These are phyloP conservation scores for Candida taoyuanica DNA, from an alignment of 805 yeast genomes.

Conservation along the genomic window DNA sequence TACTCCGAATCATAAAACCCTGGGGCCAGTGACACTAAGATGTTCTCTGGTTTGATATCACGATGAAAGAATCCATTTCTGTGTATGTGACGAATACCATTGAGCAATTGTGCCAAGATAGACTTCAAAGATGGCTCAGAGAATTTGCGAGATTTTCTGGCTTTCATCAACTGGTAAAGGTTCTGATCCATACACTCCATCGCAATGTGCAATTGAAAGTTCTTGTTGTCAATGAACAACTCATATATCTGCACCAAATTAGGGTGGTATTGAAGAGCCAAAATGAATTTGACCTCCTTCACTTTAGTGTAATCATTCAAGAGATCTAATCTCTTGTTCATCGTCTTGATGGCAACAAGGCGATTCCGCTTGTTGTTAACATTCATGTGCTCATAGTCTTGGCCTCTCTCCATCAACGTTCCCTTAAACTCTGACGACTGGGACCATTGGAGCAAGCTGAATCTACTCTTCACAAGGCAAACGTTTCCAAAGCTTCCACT, in stretches of 20 bases:
- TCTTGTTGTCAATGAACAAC: constrained; percentile 62
- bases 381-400: constrained; percentile 28
- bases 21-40: constrained; percentile 58
- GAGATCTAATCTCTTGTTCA: constrained; percentile 52
- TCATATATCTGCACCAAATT: constrained; percentile 73
- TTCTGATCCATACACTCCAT: constrained; percentile 89
- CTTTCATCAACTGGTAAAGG: constrained; percentile 69
- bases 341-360: constrained; percentile 76
- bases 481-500: constrained; percentile 77
- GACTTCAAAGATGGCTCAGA: constrained; percentile 58
- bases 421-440: constrained; percentile 19
- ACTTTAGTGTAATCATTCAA: constrained; percentile 53
- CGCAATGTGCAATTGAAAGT: constrained; percentile 65
- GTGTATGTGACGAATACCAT: constrained; percentile 83
- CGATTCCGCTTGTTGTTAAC: constrained; percentile 31
- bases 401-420: constrained; percentile 46
- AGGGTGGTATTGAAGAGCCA: constrained; percentile 65
- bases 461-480: constrained; percentile 49
- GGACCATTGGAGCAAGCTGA: constrained; percentile 14
- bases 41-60: constrained; percentile 92
- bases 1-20: constrained; percentile 44
- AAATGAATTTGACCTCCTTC: constrained; percentile 64
- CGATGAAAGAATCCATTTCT: constrained; percentile 67
- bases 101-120: constrained; percentile 63
- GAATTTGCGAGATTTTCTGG: constrained; percentile 49